Evolutionary conservation across 768 basidiomycete genomes (phyloP), one percentile per base, ranked within the genome.

Genomic region (Pluteus cervinus): DNA sequence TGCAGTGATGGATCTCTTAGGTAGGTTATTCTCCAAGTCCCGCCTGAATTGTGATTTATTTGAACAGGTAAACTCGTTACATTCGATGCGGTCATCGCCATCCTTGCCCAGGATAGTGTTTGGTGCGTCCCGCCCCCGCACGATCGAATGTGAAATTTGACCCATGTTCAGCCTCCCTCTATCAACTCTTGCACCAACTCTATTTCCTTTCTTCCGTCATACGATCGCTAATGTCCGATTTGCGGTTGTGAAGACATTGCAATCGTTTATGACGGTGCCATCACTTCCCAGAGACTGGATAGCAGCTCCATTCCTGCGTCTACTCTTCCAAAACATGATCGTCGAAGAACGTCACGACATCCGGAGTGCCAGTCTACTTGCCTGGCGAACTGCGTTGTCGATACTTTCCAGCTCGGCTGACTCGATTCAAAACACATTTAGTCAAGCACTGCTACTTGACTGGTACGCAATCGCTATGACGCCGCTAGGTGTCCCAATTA

Each of bases 191-290:
- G 86, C 93, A 5, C 85, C 86, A 2, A 87, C 85, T 1, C 65
- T 94, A 4, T 98, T 90, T 62, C 89, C 94, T 3, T 97, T 94
- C 71, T 93, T 97, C 63, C 87, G 96, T 12, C 96, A 99, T 58
- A 93, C 94, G 0, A 98, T 99, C 50, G 62, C 86, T 1, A 84
- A 83, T 43, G 96, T 99, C 38, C 88, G 96, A 6, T 71, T 93
- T 10, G 84, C 96, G 2, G 93, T 98, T 2, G 86, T 93, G 30
- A 82, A 87, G 42, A 92, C 92, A 0, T 65, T 98, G 7, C 73
- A 80, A 39, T 83, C 85, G 6, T 93, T 98, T 61, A 85, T 96
- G 73, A 65, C 70, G 16, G 84, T 90, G 6, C 58, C 77, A 5
- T 74, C 79, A 0, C 72, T 93, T 29, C 75, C 85, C 6, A 69